Evolutionary conservation across 2,329 filamentous ascomycete species (phyloP).

Genomic region (Fusarium liriodendri): DNA sequence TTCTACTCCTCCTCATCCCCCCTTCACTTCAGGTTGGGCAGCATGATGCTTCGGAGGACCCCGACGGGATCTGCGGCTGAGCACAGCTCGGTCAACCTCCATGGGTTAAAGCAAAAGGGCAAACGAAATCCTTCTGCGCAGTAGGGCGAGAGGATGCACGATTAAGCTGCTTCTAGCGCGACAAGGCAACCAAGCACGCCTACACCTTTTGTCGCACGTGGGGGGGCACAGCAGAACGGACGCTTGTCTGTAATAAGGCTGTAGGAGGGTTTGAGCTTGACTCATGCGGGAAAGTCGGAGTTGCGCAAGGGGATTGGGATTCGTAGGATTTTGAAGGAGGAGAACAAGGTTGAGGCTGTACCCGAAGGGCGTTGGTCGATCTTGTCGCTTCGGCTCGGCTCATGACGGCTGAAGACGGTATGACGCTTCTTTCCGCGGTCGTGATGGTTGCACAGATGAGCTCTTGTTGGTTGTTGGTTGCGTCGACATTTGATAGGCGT

Average conservation of each 20-base stretch:
- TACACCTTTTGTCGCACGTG: not conserved
- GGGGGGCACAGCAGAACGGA: not conserved
- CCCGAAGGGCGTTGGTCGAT: constrained; percentile 7
- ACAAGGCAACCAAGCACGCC: constrained; percentile 14
- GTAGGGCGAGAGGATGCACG: constrained; percentile 17
- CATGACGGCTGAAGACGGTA: constrained; percentile 39
- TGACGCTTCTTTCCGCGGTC: not conserved
- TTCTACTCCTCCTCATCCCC: constrained; percentile 25
- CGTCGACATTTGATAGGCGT: not conserved
- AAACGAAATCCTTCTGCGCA: constrained; percentile 17
- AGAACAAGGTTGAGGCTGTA: constrained; percentile 25
- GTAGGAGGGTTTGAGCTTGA: not conserved
- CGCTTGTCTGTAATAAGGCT: constrained; percentile 16
- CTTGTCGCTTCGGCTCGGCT: constrained; percentile 38
- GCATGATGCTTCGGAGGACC: constrained; percentile 31
- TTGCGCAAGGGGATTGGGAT: constrained; percentile 11
- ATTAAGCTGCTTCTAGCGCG: constrained; percentile 33
- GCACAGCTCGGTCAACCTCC: constrained; percentile 36
- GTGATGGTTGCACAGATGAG: constrained; percentile 6
- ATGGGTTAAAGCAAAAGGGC: constrained; percentile 25
- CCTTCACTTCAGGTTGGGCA: constrained; percentile 7
- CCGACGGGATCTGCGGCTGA: constrained; percentile 43
- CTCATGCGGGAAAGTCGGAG: not conserved
- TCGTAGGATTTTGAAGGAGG: constrained; percentile 22
- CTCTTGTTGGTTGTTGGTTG: constrained; percentile 1